Evolutionary conservation across 1,284 basidiomycete species (phyloP), one percentile per base, ranked within the genome.

Genomic region (Xerocomus amazonicus): DNA sequence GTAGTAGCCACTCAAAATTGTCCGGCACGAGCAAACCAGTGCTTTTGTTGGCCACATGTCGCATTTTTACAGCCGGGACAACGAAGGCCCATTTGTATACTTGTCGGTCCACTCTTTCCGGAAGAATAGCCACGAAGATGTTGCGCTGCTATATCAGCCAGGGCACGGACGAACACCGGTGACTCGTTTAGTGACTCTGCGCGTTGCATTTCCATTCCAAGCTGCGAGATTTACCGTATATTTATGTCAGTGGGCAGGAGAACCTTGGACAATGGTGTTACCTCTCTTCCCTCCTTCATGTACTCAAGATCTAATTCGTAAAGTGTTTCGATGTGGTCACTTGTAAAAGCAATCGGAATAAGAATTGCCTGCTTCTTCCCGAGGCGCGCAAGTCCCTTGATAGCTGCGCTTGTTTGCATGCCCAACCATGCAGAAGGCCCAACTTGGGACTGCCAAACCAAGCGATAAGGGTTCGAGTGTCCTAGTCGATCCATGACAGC

Each of bases 351-450:
- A 55, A 99, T 94, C 1, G 97, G 97, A 2, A 99, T 84, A 31
- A 97, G 77, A 45, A 97, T 79, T n/a, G 85, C 84, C 55, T 83
- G 84, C 72, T 96, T 97, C 68, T 83, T 81, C 16, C 93, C 94
- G 40, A 91, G 76, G 56, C 92, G 85, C 35, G 92, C 92, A 46
- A 97, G 81, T 12, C 96, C 97, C 67, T 97, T 93, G 64, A 99
- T 73, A 31, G 94, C 89, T 50, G 93, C 92, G 33, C 81, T 78
- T 1, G 97, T 99, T 72, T 99, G 95, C 71, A 93, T 93, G 1
- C 97, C 97, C 80, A 99, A 92, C 97, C 97, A 99, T 26, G 95
- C 92, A 34, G 88, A 89, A 3, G 97, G 97, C 2, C 97, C 97
- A 36, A 99, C 97, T 70, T 98, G 91, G 16, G 89, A 92, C 75